phyloP scores from a whole-genome alignment of 78 protist genomes.

The Diacronema lutheri region DNA sequence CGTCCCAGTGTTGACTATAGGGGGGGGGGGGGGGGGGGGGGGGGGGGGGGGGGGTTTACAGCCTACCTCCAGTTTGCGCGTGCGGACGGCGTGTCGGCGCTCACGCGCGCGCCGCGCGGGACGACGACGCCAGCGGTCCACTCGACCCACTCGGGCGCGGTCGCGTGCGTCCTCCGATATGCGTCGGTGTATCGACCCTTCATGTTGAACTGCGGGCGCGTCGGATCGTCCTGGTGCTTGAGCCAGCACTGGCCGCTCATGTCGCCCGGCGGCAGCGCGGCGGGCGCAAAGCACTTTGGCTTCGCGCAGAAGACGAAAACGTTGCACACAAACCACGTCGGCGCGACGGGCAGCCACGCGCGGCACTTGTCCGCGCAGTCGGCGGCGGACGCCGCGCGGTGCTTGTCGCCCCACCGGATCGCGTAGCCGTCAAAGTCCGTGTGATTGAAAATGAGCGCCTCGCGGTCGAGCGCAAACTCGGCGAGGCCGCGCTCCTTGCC shows the following conservation, averaged over 20 bases:
- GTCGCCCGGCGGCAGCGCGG: not conserved
- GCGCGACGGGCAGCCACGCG: not conserved
- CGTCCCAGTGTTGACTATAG: no score
- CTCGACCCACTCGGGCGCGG: not conserved
- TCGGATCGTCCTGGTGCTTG: constrained; percentile 5
- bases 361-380: not conserved
- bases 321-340: not conserved
- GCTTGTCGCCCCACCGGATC: not conserved
- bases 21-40: no score
- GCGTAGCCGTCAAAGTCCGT: constrained; percentile 20
- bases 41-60: no score
- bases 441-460: not conserved
- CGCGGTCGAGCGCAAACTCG: not conserved
- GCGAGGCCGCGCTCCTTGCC: not conserved
- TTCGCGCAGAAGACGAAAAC: constrained; percentile 6
- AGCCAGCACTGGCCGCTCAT: constrained; percentile 19
- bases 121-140: constrained; percentile 15
- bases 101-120: not conserved
- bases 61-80: constrained; percentile 13
- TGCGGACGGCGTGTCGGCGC: not conserved
- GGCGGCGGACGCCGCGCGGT: not conserved
- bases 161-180: not conserved
- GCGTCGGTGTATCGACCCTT: not conserved
- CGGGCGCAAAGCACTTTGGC: constrained; percentile 14
- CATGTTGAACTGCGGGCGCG: not conserved